Evolutionary conservation across 2,329 filamentous ascomycete genomes (phyloP).

Genomic region (Harringtonia lauricola): DNA sequence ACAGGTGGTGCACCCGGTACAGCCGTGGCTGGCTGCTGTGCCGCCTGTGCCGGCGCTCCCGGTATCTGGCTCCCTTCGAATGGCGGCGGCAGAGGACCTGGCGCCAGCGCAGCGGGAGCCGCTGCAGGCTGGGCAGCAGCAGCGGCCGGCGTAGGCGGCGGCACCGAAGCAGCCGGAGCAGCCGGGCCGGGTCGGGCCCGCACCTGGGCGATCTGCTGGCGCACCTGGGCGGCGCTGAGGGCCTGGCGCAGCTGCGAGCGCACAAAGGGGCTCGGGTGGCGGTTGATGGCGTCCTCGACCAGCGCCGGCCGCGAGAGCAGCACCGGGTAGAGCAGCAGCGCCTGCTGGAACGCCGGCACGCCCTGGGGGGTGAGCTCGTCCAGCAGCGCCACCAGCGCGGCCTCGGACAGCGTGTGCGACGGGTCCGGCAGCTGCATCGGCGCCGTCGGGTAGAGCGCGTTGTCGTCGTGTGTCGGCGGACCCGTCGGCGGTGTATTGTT

Average conservation of each 20-base stretch:
- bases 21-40: background rate
- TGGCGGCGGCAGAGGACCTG: too few species aligned
- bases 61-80: too few species aligned
- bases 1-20: too few species aligned
- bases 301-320: constrained; percentile 34
- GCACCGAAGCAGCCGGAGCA: too few species aligned
- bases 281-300: constrained; percentile 39
- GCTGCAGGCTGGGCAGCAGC: too few species aligned
- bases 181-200: too few species aligned
- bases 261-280: constrained; percentile 34
- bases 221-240: constrained; percentile 33
- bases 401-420: background rate
- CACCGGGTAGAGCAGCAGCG: constrained; percentile 33
- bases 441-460: too few species aligned
- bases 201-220: constrained; percentile 33
- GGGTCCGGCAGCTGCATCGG: too few species aligned
- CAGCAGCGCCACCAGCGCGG: constrained; percentile 21
- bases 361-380: constrained; percentile 42
- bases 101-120: too few species aligned
- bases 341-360: constrained; percentile 31
- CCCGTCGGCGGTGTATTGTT: too few species aligned
- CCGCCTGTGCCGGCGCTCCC: background rate
- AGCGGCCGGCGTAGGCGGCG: too few species aligned
- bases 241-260: constrained; percentile 38
- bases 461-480: too few species aligned